Conservation (phyloP, 768 basidiomycete species). For the Boletus vermiculosoides region DNA sequence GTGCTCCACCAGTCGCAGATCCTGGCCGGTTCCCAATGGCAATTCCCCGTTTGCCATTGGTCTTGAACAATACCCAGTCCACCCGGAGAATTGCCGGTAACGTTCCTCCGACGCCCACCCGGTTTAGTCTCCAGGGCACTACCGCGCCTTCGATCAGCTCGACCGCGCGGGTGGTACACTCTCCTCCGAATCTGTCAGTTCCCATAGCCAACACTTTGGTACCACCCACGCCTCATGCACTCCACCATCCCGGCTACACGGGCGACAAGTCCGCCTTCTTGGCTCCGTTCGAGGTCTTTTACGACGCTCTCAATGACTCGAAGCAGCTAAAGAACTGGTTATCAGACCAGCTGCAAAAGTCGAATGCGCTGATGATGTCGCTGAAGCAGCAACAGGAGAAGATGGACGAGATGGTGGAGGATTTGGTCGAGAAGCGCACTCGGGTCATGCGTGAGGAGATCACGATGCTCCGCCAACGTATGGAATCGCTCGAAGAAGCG, state of each 20-base stretch:
- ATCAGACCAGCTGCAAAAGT: constrained; percentile 66
- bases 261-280: constrained; percentile 76
- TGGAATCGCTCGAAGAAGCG: constrained; percentile 66
- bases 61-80: constrained; percentile 42
- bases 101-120: constrained; percentile 72
- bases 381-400: constrained; percentile 62
- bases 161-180: constrained; percentile 36
- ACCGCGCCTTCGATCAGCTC: constrained; percentile 22
- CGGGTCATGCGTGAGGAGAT: constrained; percentile 63
- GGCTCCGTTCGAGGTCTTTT: constrained; percentile 80
- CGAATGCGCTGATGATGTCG: constrained; percentile 51
- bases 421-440: constrained; percentile 59
- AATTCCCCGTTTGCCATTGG: constrained; percentile 61
- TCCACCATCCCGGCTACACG: constrained; percentile 58
- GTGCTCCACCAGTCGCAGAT: constrained; percentile 62
- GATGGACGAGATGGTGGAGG: constrained; percentile 57
- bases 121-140: constrained; percentile 47
- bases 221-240: constrained; percentile 66
- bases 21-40: constrained; percentile 57
- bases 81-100: constrained; percentile 53
- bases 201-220: constrained; percentile 66
- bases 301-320: constrained; percentile 79
- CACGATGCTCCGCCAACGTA: constrained; percentile 52
- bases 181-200: constrained; percentile 59
- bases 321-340: constrained; percentile 78